Conservation (phyloP, 306 rosid species). For the Casuarina equisetifolia region DNA sequence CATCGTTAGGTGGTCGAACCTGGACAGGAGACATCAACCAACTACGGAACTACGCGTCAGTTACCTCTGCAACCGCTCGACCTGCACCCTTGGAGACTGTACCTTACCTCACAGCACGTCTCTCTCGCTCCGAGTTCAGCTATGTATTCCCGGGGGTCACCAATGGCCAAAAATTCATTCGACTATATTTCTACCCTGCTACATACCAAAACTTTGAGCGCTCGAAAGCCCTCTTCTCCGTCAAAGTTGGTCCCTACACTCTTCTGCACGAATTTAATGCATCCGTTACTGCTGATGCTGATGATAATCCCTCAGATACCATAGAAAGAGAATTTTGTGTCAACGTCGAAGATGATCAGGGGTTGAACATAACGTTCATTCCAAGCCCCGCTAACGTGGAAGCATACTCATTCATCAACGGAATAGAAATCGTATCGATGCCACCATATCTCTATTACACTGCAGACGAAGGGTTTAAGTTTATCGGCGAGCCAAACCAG, state of each 20-base stretch:
- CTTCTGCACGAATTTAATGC: neutral
- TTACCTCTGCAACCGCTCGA: neutral
- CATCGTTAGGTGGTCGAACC: fast-evolving
- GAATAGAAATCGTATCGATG: neutral
- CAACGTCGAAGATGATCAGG: neutral
- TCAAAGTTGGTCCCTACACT: neutral
- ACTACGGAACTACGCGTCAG: neutral
- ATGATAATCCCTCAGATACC: fast-evolving
- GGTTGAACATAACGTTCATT: neutral
- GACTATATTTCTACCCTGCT: neutral
- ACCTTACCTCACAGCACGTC: neutral
- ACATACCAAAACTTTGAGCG: neutral
- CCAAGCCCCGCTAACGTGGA: neutral
- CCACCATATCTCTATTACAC: neutral
- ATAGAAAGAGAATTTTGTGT: neutral
- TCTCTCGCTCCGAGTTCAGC: neutral
- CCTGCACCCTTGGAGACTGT: neutral
- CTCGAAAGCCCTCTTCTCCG: neutral
- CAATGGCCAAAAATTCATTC: neutral
- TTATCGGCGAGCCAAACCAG: neutral
- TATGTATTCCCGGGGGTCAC: neutral
- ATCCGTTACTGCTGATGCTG: neutral
- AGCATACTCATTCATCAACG: neutral
- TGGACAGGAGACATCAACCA: neutral
- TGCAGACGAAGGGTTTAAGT: fast-evolving